Conservation (phyloP, 768 basidiomycete genomes). For the Pulveroboletus sp. region DNA sequence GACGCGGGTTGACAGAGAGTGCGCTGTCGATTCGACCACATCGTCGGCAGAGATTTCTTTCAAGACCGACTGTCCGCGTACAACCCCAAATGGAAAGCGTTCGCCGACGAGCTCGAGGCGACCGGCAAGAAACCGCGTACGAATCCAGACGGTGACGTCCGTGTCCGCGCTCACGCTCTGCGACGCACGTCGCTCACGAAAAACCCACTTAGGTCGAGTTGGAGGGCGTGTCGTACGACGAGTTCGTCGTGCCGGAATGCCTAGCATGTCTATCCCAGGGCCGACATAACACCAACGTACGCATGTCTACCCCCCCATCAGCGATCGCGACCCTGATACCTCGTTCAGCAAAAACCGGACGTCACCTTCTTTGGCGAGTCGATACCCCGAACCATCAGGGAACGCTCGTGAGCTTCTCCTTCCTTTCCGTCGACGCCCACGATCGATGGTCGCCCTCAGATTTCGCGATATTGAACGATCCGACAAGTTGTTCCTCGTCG, state of each 20-base stretch:
- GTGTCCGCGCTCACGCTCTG: slow-evolving; percentile 20
- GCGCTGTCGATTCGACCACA: slow-evolving; percentile 71
- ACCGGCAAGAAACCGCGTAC: slow-evolving; percentile 63
- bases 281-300: slow-evolving; percentile 57
- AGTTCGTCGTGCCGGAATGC: slow-evolving; percentile 80
- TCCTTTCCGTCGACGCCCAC: not conserved
- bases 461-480: slow-evolving; percentile 53
- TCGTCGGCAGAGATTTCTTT: slow-evolving; percentile 60
- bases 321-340: slow-evolving; percentile 20
- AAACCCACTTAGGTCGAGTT: slow-evolving; percentile 68
- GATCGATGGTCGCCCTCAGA: slow-evolving; percentile 36
- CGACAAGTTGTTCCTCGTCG: slow-evolving; percentile 74
- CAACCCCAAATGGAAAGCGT: slow-evolving; percentile 79
- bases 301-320: slow-evolving; percentile 13
- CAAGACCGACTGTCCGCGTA: slow-evolving; percentile 66
- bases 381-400: slow-evolving; percentile 59
- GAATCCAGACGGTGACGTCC: slow-evolving; percentile 91
- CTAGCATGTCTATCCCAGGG: slow-evolving; percentile 58
- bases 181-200: not conserved
- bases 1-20: slow-evolving; percentile 49
- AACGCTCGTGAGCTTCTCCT: slow-evolving; percentile 57
- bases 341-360: slow-evolving; percentile 65
- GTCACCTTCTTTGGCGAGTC: slow-evolving; percentile 91
- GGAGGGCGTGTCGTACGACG: slow-evolving; percentile 70
- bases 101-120: slow-evolving; percentile 58